Evolutionary conservation across 2,329 filamentous ascomycete genomes (phyloP).

Genomic region (Sporothrix phasma): DNA sequence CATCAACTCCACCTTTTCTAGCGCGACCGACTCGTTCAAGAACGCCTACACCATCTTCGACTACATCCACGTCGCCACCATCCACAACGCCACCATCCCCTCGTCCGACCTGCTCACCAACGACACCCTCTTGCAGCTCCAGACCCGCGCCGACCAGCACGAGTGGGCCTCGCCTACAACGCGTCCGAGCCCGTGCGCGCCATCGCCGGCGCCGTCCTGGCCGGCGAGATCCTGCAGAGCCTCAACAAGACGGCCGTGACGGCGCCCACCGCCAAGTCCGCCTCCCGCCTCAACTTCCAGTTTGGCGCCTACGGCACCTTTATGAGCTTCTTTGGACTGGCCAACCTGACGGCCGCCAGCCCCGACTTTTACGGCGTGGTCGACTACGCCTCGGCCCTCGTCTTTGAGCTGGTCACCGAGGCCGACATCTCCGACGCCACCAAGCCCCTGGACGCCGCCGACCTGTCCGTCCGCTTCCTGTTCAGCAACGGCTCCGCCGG

Average conservation of each 20-base stretch:
- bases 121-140: slow-evolving; percentile 51
- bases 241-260: slow-evolving; percentile 41
- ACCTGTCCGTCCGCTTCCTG: slow-evolving; percentile 50
- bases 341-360: slow-evolving; percentile 40
- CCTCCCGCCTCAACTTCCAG: slow-evolving; percentile 40
- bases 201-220: slow-evolving; percentile 48
- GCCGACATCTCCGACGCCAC: slow-evolving; percentile 37
- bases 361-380: slow-evolving; percentile 63
- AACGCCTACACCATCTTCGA: slow-evolving; percentile 56
- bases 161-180: slow-evolving; percentile 80
- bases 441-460: slow-evolving; percentile 23
- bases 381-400: slow-evolving; percentile 76
- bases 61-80: slow-evolving; percentile 47
- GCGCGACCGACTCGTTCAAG: slow-evolving; percentile 41
- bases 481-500: slow-evolving; percentile 50
- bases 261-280: slow-evolving; percentile 22
- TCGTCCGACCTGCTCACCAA: slow-evolving; percentile 49
- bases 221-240: slow-evolving; percentile 42
- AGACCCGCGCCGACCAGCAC: slow-evolving; percentile 65
- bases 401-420: slow-evolving; percentile 60
- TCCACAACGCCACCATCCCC: slow-evolving; percentile 53
- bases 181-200: slow-evolving; percentile 54
- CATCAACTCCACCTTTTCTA: slow-evolving; percentile 41
- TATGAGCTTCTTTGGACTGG: slow-evolving; percentile 53
- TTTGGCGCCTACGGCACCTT: slow-evolving; percentile 54